These are phyloP conservation scores for Aspergillus hortae DNA, from an alignment of 2,329 filamentous ascomycete species.

Conservation along the genomic window DNA sequence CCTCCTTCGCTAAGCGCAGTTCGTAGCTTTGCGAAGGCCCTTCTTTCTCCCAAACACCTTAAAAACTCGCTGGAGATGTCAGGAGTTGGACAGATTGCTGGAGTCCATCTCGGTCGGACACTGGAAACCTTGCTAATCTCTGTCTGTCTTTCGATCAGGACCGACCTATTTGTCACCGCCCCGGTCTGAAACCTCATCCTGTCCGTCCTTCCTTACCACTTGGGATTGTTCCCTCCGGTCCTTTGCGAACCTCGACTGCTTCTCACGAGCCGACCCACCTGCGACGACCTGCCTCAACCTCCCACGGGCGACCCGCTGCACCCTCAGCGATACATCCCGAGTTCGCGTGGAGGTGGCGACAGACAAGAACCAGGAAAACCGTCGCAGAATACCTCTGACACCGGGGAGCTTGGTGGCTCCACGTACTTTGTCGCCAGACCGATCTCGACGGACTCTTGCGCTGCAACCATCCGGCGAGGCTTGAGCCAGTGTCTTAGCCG, in stretches of 20 bases:
- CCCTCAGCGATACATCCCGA: background rate
- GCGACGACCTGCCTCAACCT: background rate
- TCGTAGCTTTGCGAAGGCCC: no score
- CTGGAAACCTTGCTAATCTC: background rate
- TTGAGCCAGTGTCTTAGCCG: conserved; percentile 12
- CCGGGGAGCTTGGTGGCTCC: background rate
- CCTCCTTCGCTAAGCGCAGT: background rate
- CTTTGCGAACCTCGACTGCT: background rate
- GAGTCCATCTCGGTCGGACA: background rate
- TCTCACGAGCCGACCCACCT: background rate
- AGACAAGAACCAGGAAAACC: background rate
- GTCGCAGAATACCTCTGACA: background rate
- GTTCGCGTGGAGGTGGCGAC: conserved; percentile 1
- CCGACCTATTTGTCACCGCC: background rate
- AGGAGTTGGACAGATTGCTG: background rate
- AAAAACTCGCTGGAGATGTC: background rate
- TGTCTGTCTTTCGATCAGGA: background rate
- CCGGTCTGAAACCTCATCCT: background rate
- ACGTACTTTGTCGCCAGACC: background rate
- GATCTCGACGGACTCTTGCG: background rate
- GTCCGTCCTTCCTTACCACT: background rate
- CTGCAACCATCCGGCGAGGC: conserved; percentile 12
- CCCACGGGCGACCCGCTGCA: background rate
- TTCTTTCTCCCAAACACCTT: no score
- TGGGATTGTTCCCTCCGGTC: background rate